These are phyloP conservation scores for Adansonia madagascariensis DNA, from an alignment of 441 rosid species.

Conservation along the genomic window DNA sequence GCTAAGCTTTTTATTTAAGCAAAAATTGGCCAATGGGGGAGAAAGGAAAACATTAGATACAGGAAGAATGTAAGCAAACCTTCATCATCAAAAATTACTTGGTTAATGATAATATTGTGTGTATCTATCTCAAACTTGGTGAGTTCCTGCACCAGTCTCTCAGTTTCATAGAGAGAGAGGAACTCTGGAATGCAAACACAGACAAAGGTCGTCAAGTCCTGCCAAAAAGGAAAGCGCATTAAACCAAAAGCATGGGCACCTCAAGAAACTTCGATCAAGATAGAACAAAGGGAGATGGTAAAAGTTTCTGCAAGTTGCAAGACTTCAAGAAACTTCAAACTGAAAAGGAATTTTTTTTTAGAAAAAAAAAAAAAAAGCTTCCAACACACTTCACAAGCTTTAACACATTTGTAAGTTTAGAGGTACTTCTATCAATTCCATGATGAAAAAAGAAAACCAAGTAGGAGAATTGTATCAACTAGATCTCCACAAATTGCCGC, in stretches of 20 bases:
- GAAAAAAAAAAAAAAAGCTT: background rate
- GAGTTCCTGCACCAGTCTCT: conserved; percentile 98
- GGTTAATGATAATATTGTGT: conserved; percentile 95
- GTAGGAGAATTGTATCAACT: background rate
- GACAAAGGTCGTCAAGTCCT: conserved; percentile 96
- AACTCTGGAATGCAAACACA: conserved; percentile 99
- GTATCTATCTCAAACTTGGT: conserved; percentile 97
- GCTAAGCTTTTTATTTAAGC: conserved; percentile 23
- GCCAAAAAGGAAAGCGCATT: conserved; percentile 28
- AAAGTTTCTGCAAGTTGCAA: background rate
- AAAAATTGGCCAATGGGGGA: conserved; percentile 18
- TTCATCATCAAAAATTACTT: conserved; percentile 87
- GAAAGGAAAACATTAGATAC: conserved; percentile 12
- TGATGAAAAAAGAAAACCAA: background rate
- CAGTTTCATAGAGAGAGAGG: conserved; percentile 97
- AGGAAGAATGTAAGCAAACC: conserved; percentile 45
- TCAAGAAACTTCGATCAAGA: background rate
- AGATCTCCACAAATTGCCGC: background rate
- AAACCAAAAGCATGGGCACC: conserved; percentile 11
- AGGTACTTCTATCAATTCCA: background rate
- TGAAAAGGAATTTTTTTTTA: background rate
- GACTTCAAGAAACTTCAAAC: background rate
- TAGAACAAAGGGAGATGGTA: background rate
- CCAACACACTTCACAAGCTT: background rate
- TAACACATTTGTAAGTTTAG: background rate